phyloP scores from a whole-genome alignment of 2,329 filamentous ascomycete genomes.

The Verticillium alfalfae region DNA sequence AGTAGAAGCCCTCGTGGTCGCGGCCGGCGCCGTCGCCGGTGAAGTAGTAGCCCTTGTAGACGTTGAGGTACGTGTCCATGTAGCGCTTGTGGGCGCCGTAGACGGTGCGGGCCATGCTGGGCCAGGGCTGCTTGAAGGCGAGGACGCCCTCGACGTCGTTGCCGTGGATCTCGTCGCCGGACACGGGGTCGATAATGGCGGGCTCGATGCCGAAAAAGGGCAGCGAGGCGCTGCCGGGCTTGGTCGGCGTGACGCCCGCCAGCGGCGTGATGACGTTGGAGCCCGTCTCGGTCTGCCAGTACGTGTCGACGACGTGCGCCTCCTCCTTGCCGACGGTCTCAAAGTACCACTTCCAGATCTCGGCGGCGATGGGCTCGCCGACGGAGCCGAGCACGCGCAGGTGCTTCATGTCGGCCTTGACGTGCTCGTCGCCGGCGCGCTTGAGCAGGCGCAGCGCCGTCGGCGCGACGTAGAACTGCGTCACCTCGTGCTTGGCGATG shows the following conservation, averaged over 20 bases:
- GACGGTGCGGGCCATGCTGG: slow-evolving; percentile 95
- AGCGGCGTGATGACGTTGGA: slow-evolving; percentile 94
- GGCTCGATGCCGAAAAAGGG: slow-evolving; percentile 99
- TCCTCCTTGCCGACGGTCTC: slow-evolving; percentile 91
- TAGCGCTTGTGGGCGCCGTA: slow-evolving; percentile 98
- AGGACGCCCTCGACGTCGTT: slow-evolving; percentile 97
- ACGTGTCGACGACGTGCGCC: slow-evolving; percentile 92
- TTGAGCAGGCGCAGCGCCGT: slow-evolving; percentile 91
- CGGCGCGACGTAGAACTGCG: slow-evolving; percentile 96
- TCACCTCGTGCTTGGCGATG: slow-evolving; percentile 89
- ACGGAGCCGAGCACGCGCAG: slow-evolving; percentile 90
- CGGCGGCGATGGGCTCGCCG: slow-evolving; percentile 93
- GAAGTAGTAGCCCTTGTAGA: slow-evolving; percentile 94
- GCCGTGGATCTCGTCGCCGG: slow-evolving; percentile 85
- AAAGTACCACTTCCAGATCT: slow-evolving; percentile 99
- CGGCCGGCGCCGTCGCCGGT: slow-evolving; percentile 91
- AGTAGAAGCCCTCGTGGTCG: slow-evolving; percentile 98
- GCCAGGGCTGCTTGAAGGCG: slow-evolving; percentile 96
- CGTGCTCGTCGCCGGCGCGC: slow-evolving; percentile 88
- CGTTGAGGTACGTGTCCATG: slow-evolving; percentile 97
- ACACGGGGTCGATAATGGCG: slow-evolving; percentile 93
- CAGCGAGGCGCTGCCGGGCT: slow-evolving; percentile 90
- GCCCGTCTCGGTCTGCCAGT: slow-evolving; percentile 99
- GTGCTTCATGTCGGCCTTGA: slow-evolving; percentile 83
- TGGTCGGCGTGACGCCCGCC: slow-evolving; percentile 89